phyloP scores from a whole-genome alignment of 2,329 filamentous ascomycete species.

The Dothistroma septosporum region DNA sequence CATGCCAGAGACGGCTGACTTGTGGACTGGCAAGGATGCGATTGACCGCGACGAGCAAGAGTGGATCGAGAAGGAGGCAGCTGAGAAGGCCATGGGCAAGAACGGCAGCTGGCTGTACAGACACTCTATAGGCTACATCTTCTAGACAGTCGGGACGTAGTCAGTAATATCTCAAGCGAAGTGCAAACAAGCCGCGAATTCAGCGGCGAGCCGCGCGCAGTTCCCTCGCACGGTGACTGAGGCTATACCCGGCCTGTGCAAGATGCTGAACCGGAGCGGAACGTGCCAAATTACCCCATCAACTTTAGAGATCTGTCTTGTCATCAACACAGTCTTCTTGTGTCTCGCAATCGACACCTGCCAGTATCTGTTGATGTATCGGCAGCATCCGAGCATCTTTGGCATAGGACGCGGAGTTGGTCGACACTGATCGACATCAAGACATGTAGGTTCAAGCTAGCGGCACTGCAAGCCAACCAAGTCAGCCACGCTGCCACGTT shows the following conservation, averaged over 20 bases:
- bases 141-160: constrained; percentile 20
- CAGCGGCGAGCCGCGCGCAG: background rate
- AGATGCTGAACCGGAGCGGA: no score
- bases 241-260: background rate
- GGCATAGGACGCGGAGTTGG: background rate
- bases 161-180: background rate
- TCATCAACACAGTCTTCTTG: no score
- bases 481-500: background rate
- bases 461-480: background rate
- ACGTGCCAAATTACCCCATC: no score
- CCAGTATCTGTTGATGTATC: no score
- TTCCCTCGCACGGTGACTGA: no score
- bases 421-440: background rate
- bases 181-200: background rate
- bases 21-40: constrained; percentile 55
- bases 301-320: no score
- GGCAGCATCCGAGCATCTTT: no score
- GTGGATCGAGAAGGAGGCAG: constrained; percentile 31
- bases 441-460: background rate
- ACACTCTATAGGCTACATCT: constrained; percentile 28
- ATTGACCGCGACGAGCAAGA: constrained; percentile 55
- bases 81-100: constrained; percentile 26
- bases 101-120: constrained; percentile 23
- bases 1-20: constrained; percentile 53
- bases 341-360: no score